Conservation (phyloP, 2,329 filamentous ascomycete genomes). For the Zymoseptoria brevis region DNA sequence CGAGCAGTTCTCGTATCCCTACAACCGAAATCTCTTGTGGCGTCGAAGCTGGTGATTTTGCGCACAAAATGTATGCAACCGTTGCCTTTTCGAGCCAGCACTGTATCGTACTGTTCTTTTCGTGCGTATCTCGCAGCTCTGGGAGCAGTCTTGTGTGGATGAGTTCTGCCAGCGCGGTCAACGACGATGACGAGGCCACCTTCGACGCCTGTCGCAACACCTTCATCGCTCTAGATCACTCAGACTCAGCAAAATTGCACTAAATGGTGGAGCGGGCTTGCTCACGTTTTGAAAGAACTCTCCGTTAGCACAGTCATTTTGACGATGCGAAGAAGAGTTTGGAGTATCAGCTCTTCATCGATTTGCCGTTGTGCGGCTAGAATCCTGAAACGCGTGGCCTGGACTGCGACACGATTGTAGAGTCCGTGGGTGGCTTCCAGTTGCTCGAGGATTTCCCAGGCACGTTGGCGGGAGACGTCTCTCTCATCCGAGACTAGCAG, state of each 20-base stretch:
- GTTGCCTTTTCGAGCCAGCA: constrained; percentile 63
- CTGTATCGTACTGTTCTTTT: constrained; percentile 25
- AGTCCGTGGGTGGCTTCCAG: constrained; percentile 55
- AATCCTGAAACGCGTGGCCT: constrained; percentile 61
- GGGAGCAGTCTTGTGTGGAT: constrained; percentile 49
- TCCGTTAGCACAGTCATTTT: constrained; percentile 53
- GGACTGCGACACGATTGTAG: constrained; percentile 53
- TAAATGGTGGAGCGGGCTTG: neutral
- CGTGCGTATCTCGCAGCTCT: constrained; percentile 28
- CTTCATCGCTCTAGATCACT: constrained; percentile 47
- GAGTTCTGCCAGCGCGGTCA: constrained; percentile 53
- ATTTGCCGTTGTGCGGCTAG: constrained; percentile 40
- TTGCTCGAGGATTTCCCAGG: constrained; percentile 50
- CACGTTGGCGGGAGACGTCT: constrained; percentile 41
- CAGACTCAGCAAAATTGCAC: neutral
- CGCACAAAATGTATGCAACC: constrained; percentile 61
- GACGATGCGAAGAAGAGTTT: constrained; percentile 55
- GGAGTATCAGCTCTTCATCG: constrained; percentile 34
- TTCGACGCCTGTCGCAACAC: constrained; percentile 58
- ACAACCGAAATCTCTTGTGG: constrained; percentile 23
- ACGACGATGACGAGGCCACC: constrained; percentile 1
- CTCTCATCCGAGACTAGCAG: constrained; percentile 33
- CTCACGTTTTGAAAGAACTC: constrained; percentile 52
- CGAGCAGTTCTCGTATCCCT: constrained; percentile 37
- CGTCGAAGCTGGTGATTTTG: constrained; percentile 38